A percentile compares a stretch with the other conserved stretches of the same genome.
phyloP scores from a whole-genome alignment of 805 yeast species.

The Kluyveromyces starmeri region DNA sequence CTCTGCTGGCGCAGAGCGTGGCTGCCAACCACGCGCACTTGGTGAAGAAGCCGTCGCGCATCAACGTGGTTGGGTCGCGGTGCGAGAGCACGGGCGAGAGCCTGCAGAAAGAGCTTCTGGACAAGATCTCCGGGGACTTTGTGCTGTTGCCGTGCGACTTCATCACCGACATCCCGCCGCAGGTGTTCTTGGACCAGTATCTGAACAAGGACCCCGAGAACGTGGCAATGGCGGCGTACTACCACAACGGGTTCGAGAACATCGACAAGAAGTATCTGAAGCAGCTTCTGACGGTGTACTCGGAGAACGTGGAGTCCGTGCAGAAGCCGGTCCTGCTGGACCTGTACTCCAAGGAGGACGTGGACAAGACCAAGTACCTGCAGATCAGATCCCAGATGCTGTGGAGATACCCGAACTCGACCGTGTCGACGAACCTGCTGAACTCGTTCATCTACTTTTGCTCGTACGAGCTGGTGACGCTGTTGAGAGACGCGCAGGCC shows the following conservation, averaged over 20 bases:
- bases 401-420: conserved; percentile 78
- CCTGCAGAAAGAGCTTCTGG: conserved; percentile 39
- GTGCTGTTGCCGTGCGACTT: conserved; percentile 93
- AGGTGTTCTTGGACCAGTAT: conserved; percentile 73
- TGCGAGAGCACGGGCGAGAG: conserved; percentile 56
- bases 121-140: conserved; percentile 40
- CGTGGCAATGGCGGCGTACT: conserved; percentile 68
- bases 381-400: conserved; percentile 76
- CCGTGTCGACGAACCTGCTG: conserved; percentile 66
- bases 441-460: conserved; percentile 68
- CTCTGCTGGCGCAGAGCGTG: conserved; percentile 17
- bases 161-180: conserved; percentile 86
- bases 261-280: conserved; percentile 52
- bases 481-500: conserved; percentile 35
- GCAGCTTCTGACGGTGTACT: conserved; percentile 57
- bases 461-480: conserved; percentile 41
- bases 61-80: conserved; percentile 37
- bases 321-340: conserved; percentile 48
- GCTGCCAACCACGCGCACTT: conserved; percentile 21
- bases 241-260: conserved; percentile 62
- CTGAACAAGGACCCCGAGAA: conserved; percentile 61
- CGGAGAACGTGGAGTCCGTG: conserved; percentile 37
- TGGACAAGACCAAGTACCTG: conserved; percentile 62
- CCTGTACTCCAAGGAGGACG: conserved; percentile 56
- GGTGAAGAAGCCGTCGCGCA: conserved; percentile 28